These are phyloP conservation scores for Pichia nakasei DNA, from an alignment of 805 yeast species.

Conservation along the genomic window DNA sequence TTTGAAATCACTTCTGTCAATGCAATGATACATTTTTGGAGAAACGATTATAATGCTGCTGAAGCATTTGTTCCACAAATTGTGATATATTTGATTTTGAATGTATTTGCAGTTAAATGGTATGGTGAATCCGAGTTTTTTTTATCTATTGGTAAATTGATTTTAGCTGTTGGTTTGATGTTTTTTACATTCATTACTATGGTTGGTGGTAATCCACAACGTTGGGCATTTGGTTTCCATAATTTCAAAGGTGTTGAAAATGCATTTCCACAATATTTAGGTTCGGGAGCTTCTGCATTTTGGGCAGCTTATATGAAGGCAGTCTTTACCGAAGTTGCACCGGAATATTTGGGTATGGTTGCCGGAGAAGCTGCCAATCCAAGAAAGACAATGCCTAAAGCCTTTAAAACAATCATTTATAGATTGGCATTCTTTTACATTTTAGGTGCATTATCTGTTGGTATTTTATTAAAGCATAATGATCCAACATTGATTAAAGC, in stretches of 20 bases:
- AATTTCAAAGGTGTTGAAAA: slow-evolving; percentile 19
- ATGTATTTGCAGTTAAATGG: slow-evolving; percentile 61
- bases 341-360: slow-evolving; percentile 77
- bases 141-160: slow-evolving; percentile 64
- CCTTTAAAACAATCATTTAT: slow-evolving; percentile 65
- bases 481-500: slow-evolving; percentile 55
- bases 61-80: slow-evolving; percentile 60
- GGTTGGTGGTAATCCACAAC: slow-evolving; percentile 81
- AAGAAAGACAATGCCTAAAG: slow-evolving; percentile 63
- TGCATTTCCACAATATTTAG: slow-evolving; percentile 47
- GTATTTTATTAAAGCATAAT: slow-evolving; percentile 63
- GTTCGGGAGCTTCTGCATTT: slow-evolving; percentile 58
- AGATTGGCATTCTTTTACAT: slow-evolving; percentile 61
- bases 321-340: slow-evolving; percentile 68
- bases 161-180: slow-evolving; percentile 68
- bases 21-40: slow-evolving; percentile 73
- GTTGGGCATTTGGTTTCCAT: slow-evolving; percentile 30
- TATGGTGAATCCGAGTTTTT: slow-evolving; percentile 83
- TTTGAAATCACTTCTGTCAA: slow-evolving; percentile 78
- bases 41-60: slow-evolving; percentile 65
- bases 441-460: slow-evolving; percentile 71
- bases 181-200: slow-evolving; percentile 70
- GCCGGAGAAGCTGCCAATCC: slow-evolving; percentile 67
- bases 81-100: slow-evolving; percentile 52
- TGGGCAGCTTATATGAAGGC: slow-evolving; percentile 63